Evolutionary conservation across 176 grass and related monocot species (phyloP), one percentile per base, ranked within the genome.

Genomic region (Triticum urartu): DNA sequence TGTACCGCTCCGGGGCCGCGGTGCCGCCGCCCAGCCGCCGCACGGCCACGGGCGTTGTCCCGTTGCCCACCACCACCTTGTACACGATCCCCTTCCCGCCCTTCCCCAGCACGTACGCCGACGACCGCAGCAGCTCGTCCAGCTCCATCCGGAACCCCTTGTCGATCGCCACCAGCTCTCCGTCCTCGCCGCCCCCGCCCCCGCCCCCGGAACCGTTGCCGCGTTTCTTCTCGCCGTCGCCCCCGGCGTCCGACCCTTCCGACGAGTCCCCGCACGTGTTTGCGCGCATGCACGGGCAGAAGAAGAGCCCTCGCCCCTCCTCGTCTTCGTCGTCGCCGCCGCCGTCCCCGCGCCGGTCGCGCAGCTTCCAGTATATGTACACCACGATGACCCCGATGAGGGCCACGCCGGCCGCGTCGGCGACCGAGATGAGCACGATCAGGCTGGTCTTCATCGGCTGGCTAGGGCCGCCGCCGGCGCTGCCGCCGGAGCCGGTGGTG

Each of bases 1-100:
- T 88, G 52, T 84, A 87, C 93, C 76, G 30, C 77, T 87, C 86
- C 1, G 62, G 3, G 6, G 21, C 82, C 22, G 68, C 88, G 17
- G 33, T 66, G 12, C 92, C 88, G 14, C 88, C 86, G 75, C 92
- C 95, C 3, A 97, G 87, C 39, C 95, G 71, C 12, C 95, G 81
- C 87, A 97, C 92, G 0, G 91, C 95, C 75, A 97, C 95, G 0
- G 95, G 87, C 28, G 83, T 86, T 17, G 83, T 86, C 11, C 95
- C 95, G 33, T 91, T 89, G 24, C 92, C 92, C 38, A 97, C 89
- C 79, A 97, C 95, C 82, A 97, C 95, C 92, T 97, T 97, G 89
- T 97, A 97, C 84, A 97, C 92, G 47, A 97, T 95, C 75, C 95
- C 95, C 85, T 93, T 93, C n/a, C 87, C 95, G 5, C 95, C 91